Conservation (phyloP, 176 grass and related monocot species). For the Hordeum vulgare region DNA sequence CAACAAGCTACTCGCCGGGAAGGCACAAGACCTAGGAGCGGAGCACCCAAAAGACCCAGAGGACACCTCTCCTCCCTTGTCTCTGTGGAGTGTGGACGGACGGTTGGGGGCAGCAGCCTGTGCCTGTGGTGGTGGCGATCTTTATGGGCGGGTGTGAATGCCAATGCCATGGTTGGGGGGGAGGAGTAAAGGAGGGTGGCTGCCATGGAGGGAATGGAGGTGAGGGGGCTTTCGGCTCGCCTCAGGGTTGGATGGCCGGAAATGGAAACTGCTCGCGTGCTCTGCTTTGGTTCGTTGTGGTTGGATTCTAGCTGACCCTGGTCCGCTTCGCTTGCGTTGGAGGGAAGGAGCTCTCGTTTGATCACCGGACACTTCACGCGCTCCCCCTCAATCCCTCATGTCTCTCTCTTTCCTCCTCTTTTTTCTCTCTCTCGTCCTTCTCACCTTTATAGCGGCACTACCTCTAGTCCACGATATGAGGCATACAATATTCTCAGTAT, state of each 20-base stretch:
- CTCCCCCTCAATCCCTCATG: neutral
- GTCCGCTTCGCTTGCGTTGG: neutral
- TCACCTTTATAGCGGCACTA: neutral
- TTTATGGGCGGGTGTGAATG: slow-evolving; percentile 11
- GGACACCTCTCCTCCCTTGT: neutral
- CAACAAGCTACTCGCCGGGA: neutral
- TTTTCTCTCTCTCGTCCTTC: too few species aligned
- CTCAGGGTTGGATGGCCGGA: slow-evolving; percentile 34
- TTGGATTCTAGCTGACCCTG: neutral
- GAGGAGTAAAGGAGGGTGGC: slow-evolving; percentile 20
- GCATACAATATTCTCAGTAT: too few species aligned
- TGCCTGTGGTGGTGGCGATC: neutral
- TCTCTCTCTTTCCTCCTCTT: neutral
- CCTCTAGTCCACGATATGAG: too few species aligned
- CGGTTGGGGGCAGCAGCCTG: neutral
- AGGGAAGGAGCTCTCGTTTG: neutral
- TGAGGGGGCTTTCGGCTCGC: slow-evolving; percentile 45
- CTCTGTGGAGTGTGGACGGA: neutral
- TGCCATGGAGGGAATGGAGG: slow-evolving; percentile 48
- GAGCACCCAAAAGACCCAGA: neutral
- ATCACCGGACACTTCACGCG: neutral
- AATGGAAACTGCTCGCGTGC: slow-evolving; percentile 48
- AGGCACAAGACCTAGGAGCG: neutral
- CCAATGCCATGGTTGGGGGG: neutral
- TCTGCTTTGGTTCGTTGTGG: neutral